phyloP scores from a whole-genome alignment of 1,284 basidiomycete species.

The Ustilago loliicola region DNA sequence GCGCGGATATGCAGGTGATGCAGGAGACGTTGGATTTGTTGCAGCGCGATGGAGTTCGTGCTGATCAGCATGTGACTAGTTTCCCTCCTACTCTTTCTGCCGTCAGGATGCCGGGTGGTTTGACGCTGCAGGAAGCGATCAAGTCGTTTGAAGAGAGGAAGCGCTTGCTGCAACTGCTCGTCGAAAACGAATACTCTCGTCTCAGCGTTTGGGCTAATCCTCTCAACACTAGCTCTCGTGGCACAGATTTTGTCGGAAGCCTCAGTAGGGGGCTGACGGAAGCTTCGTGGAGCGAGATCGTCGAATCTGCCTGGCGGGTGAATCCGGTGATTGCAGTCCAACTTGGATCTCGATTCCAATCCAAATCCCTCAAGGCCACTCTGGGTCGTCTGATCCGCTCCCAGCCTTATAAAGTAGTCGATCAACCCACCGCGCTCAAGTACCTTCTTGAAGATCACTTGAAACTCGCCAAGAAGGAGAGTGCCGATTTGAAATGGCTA shows the following conservation, averaged over 20 bases:
- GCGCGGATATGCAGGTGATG: slow-evolving; percentile 87
- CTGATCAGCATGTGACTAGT: slow-evolving; percentile 55
- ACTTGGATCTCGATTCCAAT: slow-evolving; percentile 88
- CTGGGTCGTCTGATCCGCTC: slow-evolving; percentile 81
- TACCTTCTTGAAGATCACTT: slow-evolving; percentile 87
- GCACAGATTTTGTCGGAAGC: slow-evolving; percentile 68
- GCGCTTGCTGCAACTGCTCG: slow-evolving; percentile 78
- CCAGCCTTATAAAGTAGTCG: slow-evolving; percentile 80
- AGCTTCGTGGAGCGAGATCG: slow-evolving; percentile 79
- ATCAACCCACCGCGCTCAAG: slow-evolving; percentile 82
- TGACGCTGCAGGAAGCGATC: slow-evolving; percentile 52
- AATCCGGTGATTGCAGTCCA: slow-evolving; percentile 86
- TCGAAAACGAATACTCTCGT: slow-evolving; percentile 90
- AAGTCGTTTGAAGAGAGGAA: slow-evolving; percentile 47
- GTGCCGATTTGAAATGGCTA: slow-evolving; percentile 76
- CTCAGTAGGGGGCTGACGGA: slow-evolving; percentile 73
- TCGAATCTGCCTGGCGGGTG: slow-evolving; percentile 85
- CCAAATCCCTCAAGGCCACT: slow-evolving; percentile 77
- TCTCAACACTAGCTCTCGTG: slow-evolving; percentile 78
- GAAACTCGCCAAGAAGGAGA: slow-evolving; percentile 75
- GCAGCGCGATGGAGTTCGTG: slow-evolving; percentile 80
- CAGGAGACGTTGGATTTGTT: slow-evolving; percentile 85
- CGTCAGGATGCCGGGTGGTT: slow-evolving; percentile 48
- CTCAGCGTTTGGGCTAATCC: slow-evolving; percentile 93
- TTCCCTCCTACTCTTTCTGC: slow-evolving; percentile 52